These are phyloP conservation scores for Sphagnum fallax DNA, from an alignment of 228 moss, liverwort and hornwort genomes.

Conservation along the genomic window DNA sequence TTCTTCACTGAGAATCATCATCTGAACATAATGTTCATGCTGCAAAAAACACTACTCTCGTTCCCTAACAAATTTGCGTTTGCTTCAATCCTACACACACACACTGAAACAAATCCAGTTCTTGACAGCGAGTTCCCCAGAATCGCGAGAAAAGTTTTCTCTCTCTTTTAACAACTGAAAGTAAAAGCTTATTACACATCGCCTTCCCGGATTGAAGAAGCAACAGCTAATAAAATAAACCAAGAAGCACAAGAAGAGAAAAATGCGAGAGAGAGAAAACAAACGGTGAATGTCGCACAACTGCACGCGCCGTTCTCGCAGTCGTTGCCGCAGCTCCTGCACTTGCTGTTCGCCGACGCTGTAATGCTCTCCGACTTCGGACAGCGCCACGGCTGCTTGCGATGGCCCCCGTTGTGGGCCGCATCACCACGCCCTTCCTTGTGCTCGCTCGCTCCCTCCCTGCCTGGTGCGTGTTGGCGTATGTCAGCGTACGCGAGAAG, in stretches of 20 bases:
- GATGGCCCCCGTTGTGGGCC: too few species aligned
- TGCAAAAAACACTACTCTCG: too few species aligned
- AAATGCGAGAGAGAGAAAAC: background rate
- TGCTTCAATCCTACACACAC: background rate
- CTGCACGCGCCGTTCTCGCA: conserved; percentile 18
- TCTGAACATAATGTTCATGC: background rate
- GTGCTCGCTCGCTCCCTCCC: too few species aligned
- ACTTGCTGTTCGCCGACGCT: conserved; percentile 23
- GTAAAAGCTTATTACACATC: background rate
- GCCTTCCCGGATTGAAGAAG: background rate
- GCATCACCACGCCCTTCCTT: too few species aligned
- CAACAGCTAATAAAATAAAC: background rate
- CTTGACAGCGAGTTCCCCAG: too few species aligned
- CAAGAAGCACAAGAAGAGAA: background rate
- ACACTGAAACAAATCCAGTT: too few species aligned
- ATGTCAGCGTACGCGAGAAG: too few species aligned
- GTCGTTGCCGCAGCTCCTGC: conserved; percentile 28
- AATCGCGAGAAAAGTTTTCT: too few species aligned
- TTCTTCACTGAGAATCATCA: too few species aligned
- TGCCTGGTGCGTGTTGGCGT: too few species aligned
- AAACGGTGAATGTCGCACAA: conserved; percentile 35
- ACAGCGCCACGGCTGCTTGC: conserved; percentile 30
- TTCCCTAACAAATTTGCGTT: background rate
- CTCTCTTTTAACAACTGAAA: too few species aligned
- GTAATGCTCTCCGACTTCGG: conserved; percentile 28